Evolutionary conservation across 257 asterid species (phyloP).

Genomic region (Euphrasia confusa): DNA sequence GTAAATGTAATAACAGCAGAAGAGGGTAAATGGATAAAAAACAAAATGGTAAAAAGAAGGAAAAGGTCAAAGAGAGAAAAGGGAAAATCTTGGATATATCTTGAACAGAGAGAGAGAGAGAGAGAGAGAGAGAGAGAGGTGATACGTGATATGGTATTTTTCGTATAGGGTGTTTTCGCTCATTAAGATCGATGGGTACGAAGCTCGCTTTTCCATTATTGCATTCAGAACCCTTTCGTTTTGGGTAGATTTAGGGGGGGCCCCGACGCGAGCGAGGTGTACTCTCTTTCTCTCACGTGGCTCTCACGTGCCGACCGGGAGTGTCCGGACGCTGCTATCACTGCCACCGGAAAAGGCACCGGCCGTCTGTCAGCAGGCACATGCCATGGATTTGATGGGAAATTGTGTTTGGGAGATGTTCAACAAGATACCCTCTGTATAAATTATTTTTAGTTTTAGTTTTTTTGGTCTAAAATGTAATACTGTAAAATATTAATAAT

Average conservation of each 20-base stretch:
- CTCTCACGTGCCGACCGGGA: constrained; percentile 17
- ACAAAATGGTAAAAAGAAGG: too few relatives aligned
- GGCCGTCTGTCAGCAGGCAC: too few relatives aligned
- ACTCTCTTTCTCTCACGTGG: neutral
- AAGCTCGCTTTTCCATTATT: constrained; percentile 36
- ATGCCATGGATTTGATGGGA: too few relatives aligned
- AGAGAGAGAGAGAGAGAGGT: neutral
- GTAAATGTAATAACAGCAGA: constrained; percentile 1
- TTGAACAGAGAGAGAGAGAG: constrained; percentile 5
- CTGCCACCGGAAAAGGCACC: too few relatives aligned
- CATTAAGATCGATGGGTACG: constrained; percentile 32
- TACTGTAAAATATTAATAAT: too few relatives aligned
- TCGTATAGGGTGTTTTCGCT: constrained; percentile 25
- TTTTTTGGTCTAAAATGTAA: too few relatives aligned
- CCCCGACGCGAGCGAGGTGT: constrained; percentile 16
- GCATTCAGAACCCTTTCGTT: constrained; percentile 28
- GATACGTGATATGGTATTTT: too few relatives aligned
- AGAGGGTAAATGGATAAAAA: neutral
- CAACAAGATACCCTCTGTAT: too few relatives aligned
- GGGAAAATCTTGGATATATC: constrained; percentile 38
- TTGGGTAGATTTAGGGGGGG: constrained; percentile 19
- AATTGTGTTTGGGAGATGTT: too few relatives aligned
- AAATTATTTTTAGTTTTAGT: too few relatives aligned
- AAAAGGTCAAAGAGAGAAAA: constrained; percentile 7
- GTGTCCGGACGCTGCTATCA: neutral